Evolutionary conservation across 371 early-diverging fungal genomes (phyloP).

Genomic region (Batkoa obscura): DNA sequence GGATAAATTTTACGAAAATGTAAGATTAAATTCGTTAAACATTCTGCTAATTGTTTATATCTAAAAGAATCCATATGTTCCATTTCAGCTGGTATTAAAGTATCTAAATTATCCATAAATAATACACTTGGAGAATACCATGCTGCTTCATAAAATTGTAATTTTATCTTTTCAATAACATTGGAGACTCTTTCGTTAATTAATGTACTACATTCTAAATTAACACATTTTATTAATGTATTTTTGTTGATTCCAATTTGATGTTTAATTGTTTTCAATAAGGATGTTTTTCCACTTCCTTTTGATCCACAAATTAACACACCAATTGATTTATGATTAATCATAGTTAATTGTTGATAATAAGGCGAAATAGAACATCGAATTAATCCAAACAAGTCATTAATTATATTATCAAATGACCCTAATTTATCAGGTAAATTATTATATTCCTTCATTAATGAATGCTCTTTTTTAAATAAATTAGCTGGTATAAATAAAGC

Average conservation of each 20-base stretch:
- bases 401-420: background rate
- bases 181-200: conserved; percentile 37
- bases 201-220: conserved; percentile 40
- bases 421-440: no score
- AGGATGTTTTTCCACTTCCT: conserved; percentile 71
- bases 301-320: conserved; percentile 58
- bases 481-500: no score
- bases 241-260: conserved; percentile 8
- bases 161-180: conserved; percentile 39
- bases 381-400: background rate
- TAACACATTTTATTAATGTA: conserved; percentile 16
- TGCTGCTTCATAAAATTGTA: conserved; percentile 39
- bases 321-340: conserved; percentile 14
- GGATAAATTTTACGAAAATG: conserved; percentile 22
- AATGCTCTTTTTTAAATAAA: no score
- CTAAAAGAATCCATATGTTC: conserved; percentile 58
- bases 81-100: conserved; percentile 64
- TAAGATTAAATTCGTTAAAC: conserved; percentile 26
- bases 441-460: no score
- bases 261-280: conserved; percentile 30
- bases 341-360: background rate
- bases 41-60: conserved; percentile 44
- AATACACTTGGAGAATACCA: conserved; percentile 68
- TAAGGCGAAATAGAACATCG: conserved; percentile 25
- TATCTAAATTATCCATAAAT: conserved; percentile 94